Evolutionary conservation across 2,329 filamentous ascomycete species (phyloP), one percentile per base, ranked within the genome.

Genomic region (Fusarium vanettenii): DNA sequence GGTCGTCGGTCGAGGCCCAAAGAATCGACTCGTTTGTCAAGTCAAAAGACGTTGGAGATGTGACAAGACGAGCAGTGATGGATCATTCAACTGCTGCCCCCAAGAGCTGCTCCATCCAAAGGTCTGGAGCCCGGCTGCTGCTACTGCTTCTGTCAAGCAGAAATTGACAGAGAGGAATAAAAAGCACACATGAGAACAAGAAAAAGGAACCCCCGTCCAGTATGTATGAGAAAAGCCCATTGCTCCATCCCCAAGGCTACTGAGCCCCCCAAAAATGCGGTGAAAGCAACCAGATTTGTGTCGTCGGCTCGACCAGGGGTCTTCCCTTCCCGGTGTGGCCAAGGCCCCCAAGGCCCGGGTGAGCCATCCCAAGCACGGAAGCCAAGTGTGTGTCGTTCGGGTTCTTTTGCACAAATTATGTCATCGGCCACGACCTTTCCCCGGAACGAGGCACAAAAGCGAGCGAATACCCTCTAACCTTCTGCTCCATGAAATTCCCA

Each of bases 181-280:
- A 60, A 71, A 63, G 64, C 64, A 73, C 59, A 69, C 67, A 43
- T 64, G 41, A 56, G 45, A 31, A 31, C 29, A 31, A 31, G 29
- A 55, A 33, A 33, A 29, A 20, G 43, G 41, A 29, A 50, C 60
- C 50, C 67, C 68, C 50, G 60, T 60, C 39, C 67, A 66, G 73
- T 64, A 67, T 65, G 63, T 56, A 61, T 62, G 59, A 62, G 13
- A n/a, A 62, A 29, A n/a, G 71, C 56, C 56, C 69, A 65, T 67
- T 52, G 64, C 60, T 64, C 69, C 41, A 59, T 60, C 62, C 66
- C 66, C 48, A 52, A 66, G 68, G 72, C 71, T 69, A 69, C 75
- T 76, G 75, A 43, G 9, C 72, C 66, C 66, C 67, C 72, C 33
- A 59, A 79, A 79, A 74, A 78, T 79, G 77, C 77, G 77, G 77